Base-by-base conservation (phyloP, 257 asterid species). In the Solanum peruvianum region DNA sequence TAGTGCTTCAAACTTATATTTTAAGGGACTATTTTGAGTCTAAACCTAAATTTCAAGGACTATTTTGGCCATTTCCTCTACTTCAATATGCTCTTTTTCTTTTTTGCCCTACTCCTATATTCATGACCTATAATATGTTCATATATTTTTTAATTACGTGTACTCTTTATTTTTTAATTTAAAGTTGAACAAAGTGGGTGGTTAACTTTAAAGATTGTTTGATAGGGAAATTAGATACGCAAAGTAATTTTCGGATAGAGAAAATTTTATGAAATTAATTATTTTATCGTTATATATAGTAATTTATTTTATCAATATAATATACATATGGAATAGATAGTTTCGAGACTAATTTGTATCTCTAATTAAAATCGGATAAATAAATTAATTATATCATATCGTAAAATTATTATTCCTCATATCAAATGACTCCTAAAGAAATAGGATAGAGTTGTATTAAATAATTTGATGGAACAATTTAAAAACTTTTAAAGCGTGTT, bases 281-380 rank as follows among this genome's bases (percentile, higher is more conserved):
- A 52, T 52, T 23, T 6, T 23, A 52, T 1, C 2, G 21, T 3
- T 7, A 56, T 56, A 56, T 56, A 20, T 7, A 20, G 11, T 20
- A 20, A 3, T 20, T 56, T 56, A 20, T 56, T 56, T 56, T 0
- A 7, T 20, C 2, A 20, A 7, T 56, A 56, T 56, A 56, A 7
- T 56, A 56, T 20, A 56, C 21, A 56, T 20, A 20, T 1, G 66
- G 0, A 3, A 20, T 56, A 56, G 4, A 56, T 20, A 56, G 0
- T 2, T 52, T 20, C 3, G 25, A 56, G 2, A 56, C 2, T 56
- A 56, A 18, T 7, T 56, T 56, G 21, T 56, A 56, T 20, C 0
- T 2, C 25, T 20, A 56, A 20, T 7, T 0, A 56, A 56, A 56
- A 4, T 0, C 1, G 11, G 2, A 56, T 56, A 56, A 8, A 56